phyloP scores from a whole-genome alignment of 257 asterid species.

The Nicotiana undulata region DNA sequence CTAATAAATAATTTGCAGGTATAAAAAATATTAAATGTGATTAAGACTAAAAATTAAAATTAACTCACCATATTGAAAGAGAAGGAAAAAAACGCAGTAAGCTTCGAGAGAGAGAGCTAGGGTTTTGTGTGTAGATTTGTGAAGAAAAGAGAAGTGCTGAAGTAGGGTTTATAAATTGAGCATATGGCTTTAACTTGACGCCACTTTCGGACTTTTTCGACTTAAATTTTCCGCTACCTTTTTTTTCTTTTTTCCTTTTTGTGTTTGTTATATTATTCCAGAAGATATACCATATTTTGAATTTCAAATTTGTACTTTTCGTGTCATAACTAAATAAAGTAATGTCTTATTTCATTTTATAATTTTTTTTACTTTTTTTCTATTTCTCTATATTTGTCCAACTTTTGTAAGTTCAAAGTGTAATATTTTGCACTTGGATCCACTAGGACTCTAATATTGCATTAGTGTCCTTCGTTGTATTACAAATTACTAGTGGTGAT shows the following conservation, averaged over 20 bases:
- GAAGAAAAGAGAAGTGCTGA: background rate
- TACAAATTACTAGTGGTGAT: background rate
- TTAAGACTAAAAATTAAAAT: background rate
- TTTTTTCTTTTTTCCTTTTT: background rate
- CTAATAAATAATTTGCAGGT: background rate
- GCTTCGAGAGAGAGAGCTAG: background rate
- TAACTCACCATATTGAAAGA: background rate
- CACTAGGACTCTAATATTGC: background rate
- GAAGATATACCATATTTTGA: background rate
- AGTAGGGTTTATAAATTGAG: slow-evolving; percentile 16
- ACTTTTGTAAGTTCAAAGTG: background rate
- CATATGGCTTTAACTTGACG: slow-evolving; percentile 14
- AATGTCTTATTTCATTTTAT: too few relatives aligned
- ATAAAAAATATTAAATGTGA: background rate
- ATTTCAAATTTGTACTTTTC: slow-evolving; percentile 2
- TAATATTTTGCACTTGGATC: background rate
- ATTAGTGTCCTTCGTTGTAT: background rate
- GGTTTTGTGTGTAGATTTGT: background rate
- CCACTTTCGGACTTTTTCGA: background rate
- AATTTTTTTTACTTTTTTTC: background rate
- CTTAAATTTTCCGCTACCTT: background rate
- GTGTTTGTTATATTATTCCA: slow-evolving; percentile 3
- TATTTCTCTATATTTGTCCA: background rate
- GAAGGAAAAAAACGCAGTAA: background rate
- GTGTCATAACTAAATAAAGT: background rate